These are phyloP conservation scores for Hortiboletus flavorubellus DNA, from an alignment of 768 basidiomycete species.

Conservation along the genomic window DNA sequence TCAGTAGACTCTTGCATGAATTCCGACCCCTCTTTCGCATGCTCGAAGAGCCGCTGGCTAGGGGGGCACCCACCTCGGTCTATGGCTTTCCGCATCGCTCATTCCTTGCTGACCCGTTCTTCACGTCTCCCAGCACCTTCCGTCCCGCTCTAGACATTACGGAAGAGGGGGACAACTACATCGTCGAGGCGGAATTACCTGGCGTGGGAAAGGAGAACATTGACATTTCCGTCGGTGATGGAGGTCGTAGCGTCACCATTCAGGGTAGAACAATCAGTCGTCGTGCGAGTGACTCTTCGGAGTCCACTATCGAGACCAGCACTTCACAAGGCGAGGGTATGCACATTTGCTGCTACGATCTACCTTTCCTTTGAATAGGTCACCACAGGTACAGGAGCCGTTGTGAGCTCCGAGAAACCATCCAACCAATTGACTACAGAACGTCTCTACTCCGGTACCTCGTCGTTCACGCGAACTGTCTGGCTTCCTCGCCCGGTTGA, in stretches of 20 bases:
- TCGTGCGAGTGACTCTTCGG: constrained; percentile 18
- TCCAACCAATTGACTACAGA: constrained; percentile 55
- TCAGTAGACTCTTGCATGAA: constrained; percentile 65
- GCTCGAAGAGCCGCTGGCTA: constrained; percentile 66
- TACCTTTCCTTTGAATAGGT: neutral
- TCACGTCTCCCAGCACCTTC: constrained; percentile 29
- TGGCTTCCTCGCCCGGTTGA: constrained; percentile 69
- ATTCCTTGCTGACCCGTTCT: constrained; percentile 51
- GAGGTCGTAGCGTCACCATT: constrained; percentile 67
- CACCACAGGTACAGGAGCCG: constrained; percentile 11
- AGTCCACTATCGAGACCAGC: constrained; percentile 12
- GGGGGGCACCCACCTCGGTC: constrained; percentile 22
- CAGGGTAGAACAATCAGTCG: constrained; percentile 53
- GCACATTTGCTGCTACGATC: neutral
- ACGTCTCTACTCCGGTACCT: constrained; percentile 52
- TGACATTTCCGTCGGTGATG: constrained; percentile 66
- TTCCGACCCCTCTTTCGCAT: constrained; percentile 73
- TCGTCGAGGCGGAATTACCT: constrained; percentile 75
- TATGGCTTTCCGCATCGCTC: constrained; percentile 33
- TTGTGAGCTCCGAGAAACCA: constrained; percentile 17
- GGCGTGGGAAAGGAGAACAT: constrained; percentile 77
- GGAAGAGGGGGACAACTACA: constrained; percentile 61
- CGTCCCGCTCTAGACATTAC: constrained; percentile 65
- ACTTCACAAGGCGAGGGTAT: constrained; percentile 30
- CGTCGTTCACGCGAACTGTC: constrained; percentile 64